These are phyloP conservation scores for Truncatella angustata DNA, from an alignment of 2,329 filamentous ascomycete genomes.

Conservation along the genomic window DNA sequence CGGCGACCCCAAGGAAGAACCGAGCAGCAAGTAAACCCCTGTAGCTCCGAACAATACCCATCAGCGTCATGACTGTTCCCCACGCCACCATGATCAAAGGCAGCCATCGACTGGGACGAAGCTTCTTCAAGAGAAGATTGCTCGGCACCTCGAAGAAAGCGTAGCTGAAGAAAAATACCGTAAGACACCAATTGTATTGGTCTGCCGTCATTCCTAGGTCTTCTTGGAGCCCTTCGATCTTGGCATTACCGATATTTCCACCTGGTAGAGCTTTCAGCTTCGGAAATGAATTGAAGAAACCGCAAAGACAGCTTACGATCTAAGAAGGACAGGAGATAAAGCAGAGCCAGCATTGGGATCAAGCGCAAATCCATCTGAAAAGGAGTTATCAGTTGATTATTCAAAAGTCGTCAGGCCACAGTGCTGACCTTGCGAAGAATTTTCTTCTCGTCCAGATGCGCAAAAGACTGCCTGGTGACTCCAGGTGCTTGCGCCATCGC, in stretches of 20 bases:
- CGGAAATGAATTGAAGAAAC: no score
- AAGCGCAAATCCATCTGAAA: constrained; percentile 48
- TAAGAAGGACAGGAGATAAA: constrained; percentile 69
- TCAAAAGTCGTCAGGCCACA: not conserved
- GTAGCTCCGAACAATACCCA: constrained; percentile 51
- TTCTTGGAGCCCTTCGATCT: constrained; percentile 57
- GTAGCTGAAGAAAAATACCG: constrained; percentile 80
- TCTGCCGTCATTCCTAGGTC: constrained; percentile 56
- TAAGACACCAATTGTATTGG: constrained; percentile 69
- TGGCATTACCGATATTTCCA: constrained; percentile 66
- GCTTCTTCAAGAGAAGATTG: constrained; percentile 72
- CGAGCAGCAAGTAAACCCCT: constrained; percentile 46
- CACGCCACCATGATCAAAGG: constrained; percentile 67
- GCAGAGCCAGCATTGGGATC: constrained; percentile 61
- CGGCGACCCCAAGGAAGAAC: constrained; percentile 42
- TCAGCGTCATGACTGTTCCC: constrained; percentile 45
- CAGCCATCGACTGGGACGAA: constrained; percentile 73
- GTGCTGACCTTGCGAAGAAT: constrained; percentile 54
- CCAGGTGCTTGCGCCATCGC: constrained; percentile 18
- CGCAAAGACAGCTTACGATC: constrained; percentile 42
- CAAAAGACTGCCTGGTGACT: constrained; percentile 26
- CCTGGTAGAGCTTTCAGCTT: no score
- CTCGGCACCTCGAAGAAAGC: constrained; percentile 73
- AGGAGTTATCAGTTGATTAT: not conserved
- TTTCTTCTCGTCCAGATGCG: constrained; percentile 53